Evolutionary conservation across 2,329 filamentous ascomycete species (phyloP).

Genomic region (Hypoxylon sp.): DNA sequence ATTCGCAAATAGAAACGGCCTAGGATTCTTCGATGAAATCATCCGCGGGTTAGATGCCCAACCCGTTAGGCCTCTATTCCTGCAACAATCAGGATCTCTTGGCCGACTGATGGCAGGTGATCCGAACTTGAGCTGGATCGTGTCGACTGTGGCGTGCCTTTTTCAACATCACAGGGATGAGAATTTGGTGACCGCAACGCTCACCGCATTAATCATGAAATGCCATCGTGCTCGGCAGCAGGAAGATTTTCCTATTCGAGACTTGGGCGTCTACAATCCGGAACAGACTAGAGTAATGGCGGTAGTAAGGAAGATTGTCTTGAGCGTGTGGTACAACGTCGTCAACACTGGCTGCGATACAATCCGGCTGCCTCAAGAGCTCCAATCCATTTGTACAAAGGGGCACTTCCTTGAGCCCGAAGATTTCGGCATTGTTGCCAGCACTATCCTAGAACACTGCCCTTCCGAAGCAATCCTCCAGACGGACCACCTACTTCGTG

Average conservation of each 20-base stretch:
- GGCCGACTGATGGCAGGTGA: constrained; percentile 4
- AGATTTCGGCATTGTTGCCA: constrained; percentile 1
- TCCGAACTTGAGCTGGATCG: constrained; percentile 12
- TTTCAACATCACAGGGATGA: constrained; percentile 16
- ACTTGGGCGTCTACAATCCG: not conserved
- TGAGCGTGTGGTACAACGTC: constrained; percentile 15
- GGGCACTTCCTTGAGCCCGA: not conserved
- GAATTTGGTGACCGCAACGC: not conserved
- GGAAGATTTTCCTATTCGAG: not conserved
- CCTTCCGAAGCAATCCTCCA: constrained; percentile 5
- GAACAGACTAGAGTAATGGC: constrained; percentile 7
- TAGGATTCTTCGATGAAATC: constrained; percentile 2
- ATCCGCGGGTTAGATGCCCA: constrained; percentile 6
- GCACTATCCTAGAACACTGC: not conserved
- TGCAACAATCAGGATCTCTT: constrained; percentile 11
- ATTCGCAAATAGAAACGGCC: constrained; percentile 1
- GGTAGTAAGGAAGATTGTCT: constrained; percentile 7
- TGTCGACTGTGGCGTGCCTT: constrained; percentile 10
- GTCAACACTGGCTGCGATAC: constrained; percentile 11
- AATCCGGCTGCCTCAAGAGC: not conserved
- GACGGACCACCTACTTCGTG: constrained; percentile 1
- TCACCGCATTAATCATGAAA: constrained; percentile 4
- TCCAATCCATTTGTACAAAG: not conserved
- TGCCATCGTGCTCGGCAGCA: not conserved
- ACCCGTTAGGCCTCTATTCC: constrained; percentile 1